Base-by-base conservation (phyloP, 2,329 filamentous ascomycete genomes). In the Colletotrichum somersetense region DNA sequence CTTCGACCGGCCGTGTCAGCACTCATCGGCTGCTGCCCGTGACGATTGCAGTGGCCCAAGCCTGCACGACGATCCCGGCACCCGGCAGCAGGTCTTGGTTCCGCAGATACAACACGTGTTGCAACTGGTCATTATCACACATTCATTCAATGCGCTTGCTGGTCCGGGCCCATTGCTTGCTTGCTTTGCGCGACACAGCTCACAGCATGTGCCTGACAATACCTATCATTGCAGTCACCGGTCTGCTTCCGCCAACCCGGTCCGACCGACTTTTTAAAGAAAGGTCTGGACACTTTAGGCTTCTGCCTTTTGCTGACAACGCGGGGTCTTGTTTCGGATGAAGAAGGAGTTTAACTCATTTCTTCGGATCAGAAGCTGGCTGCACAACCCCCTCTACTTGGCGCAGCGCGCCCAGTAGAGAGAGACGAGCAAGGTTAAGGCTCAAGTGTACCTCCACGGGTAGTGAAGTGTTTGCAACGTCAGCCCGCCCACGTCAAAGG, bases 261-360 rank as follows among this genome's bases (percentile, higher is more conserved):
- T 12, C n/a, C 30, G 20, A 12, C 33, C 23, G 10, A 26, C n/a
- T 44, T 33, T 48, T 57, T 10, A 30, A 44, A 30, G 68, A 40
- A 38, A 68, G 58, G 62, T 26, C 26, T 18, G 16, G 42, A n/a
- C 26, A 40, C 46, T 52, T 52, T 62, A 40, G n/a, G 46, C 33
- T 59, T 53, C 66, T 68, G 52, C 58, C 67, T 71, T 71, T 62
- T 30, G 65, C 58, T 68, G 68, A 71, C 63, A 71, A 69, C 55
- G 66, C 69, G 59, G 59, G 66, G 69, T 69, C 66, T 23, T 35
- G 69, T 72, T 72, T 72, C 59, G 66, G 69, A 69, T 69, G 69
- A 69, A 64, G 59, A 52, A 40, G 12, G 58, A 53, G 57, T 52
- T 63, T 53, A 58, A 20, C 30, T 52, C 46, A 38, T 62, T 40